Evolutionary conservation across 2,329 filamentous ascomycete genomes (phyloP).

Genomic region (Penicillium sp.): DNA sequence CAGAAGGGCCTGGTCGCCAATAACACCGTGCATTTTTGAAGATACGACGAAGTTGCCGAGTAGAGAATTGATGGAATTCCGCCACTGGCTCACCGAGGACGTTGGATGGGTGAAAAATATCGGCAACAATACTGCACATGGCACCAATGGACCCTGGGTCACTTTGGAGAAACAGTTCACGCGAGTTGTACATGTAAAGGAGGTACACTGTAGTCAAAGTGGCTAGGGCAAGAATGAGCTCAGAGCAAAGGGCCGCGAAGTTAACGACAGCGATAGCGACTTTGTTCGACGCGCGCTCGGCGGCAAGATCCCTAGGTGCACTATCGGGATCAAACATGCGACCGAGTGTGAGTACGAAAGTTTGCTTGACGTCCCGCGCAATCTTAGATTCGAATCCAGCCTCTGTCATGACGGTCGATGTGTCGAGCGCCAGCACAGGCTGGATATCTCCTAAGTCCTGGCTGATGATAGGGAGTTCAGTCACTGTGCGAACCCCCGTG

Average conservation of each 20-base stretch:
- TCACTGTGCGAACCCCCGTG: conserved; percentile 27
- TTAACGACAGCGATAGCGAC: conserved; percentile 32
- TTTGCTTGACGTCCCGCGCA: conserved; percentile 28
- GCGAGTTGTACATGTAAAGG: conserved; percentile 29
- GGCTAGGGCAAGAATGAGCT: conserved; percentile 29
- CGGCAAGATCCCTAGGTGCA: conserved; percentile 20
- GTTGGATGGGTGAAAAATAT: conserved; percentile 30
- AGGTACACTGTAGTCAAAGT: conserved; percentile 26
- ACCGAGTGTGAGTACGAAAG: conserved; percentile 32
- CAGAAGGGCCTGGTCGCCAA: conserved; percentile 29
- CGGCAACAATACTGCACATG: conserved; percentile 36
- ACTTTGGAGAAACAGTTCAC: conserved; percentile 31
- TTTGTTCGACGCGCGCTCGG: conserved; percentile 22
- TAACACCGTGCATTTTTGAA: conserved; percentile 29
- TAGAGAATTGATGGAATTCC: conserved; percentile 36
- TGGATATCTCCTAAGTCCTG: conserved; percentile 32
- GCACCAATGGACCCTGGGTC: conserved; percentile 36
- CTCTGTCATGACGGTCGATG: conserved; percentile 29
- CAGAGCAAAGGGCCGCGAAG: conserved; percentile 30
- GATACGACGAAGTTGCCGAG: conserved; percentile 31
- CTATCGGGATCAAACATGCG: conserved; percentile 33
- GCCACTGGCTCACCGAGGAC: conserved; percentile 26
- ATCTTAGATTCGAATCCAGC: conserved; percentile 29
- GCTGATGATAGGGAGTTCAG: conserved; percentile 33
- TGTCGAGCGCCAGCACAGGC: conserved; percentile 30